Conservation (phyloP, 495 filamentous ascomycete species). For the Penicillium steckii region DNA sequence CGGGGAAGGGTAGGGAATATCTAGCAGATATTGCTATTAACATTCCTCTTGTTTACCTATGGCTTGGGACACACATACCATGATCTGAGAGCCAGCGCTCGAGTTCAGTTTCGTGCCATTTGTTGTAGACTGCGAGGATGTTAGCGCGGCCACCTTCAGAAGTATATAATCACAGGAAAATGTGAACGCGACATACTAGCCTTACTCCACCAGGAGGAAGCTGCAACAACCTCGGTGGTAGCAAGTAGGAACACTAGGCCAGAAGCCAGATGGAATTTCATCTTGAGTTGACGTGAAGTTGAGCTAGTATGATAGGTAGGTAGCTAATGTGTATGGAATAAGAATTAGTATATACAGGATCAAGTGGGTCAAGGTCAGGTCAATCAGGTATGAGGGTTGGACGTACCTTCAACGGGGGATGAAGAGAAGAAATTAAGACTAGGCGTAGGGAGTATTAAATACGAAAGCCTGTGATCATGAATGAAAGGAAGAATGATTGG, state of each 20-base stretch:
- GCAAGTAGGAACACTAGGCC: constrained; percentile 70
- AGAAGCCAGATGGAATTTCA: constrained; percentile 71
- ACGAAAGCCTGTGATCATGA: constrained; percentile 9
- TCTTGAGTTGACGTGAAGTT: constrained; percentile 26
- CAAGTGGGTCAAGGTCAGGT: neutral
- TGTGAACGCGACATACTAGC: constrained; percentile 58
- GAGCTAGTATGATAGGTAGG: constrained; percentile 1
- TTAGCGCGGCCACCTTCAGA: too few relatives aligned
- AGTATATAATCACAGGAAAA: too few relatives aligned
- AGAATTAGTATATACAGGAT: neutral
- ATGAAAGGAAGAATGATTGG: neutral
- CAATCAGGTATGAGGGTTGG: neutral
- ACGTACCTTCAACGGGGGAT: neutral
- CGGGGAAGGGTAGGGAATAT: constrained; percentile 79
- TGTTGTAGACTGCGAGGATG: constrained; percentile 79
- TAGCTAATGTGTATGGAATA: neutral
- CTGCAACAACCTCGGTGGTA: constrained; percentile 61
- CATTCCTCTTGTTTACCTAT: too few relatives aligned
- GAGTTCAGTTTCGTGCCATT: constrained; percentile 97
- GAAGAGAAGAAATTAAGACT: neutral
- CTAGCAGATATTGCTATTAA: constrained; percentile 29
- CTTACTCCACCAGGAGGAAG: constrained; percentile 78
- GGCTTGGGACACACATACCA: constrained; percentile 25
- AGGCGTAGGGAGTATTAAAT: constrained; percentile 13
- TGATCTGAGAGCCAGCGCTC: constrained; percentile 97